Evolutionary conservation across 2,329 filamentous ascomycete species (phyloP), one percentile per base, ranked within the genome.

Genomic region (Pyrenophora graminea): DNA sequence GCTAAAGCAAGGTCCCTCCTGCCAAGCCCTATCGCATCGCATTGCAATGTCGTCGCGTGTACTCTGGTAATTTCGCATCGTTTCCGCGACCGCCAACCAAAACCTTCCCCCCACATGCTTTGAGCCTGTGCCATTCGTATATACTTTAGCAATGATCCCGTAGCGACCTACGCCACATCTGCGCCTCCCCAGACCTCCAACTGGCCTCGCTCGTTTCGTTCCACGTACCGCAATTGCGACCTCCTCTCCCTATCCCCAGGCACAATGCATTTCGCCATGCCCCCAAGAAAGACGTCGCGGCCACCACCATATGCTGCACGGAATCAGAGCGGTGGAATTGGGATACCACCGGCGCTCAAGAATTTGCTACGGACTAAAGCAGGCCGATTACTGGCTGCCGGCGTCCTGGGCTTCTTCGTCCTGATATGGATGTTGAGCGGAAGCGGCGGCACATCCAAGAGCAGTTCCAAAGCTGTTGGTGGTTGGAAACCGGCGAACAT

Each of bases 261-360:
- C 63, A 69, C 62, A 51, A 77, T 96, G 91, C 92, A 96, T 74
- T 91, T 93, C 80, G 91, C 92, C 58, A 86, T 95, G 65, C 91
- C 91, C 48, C 85, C 90, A 67, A 88, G 91, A 74, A 96, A 93
- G 77, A 85, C 83, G 68, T 93, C 89, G 60, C 85, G 88, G 69
- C 85, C 88, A 61, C 84, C 86, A 60, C 86, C 87, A 25, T 93
- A 90, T 75, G 80, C 81, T 59, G 80, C 83, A 40, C 81, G 85
- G 66, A 80, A 82, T 59, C 77, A 85, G 67, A 63, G 53, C 27
- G 45, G 49, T 12, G 50, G 52, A n/a, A 50, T 67, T 33, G 55
- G 56, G 8, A 56, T 71, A 19, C 69, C 69, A n/a, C 72, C 82
- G 56, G 72, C 84, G 40, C 66, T 78, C 53, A 67, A 84, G 47